Evolutionary conservation across 345 rosid genomes (phyloP), one percentile per base, ranked within the genome.

Genomic region (Lepidium sativum): DNA sequence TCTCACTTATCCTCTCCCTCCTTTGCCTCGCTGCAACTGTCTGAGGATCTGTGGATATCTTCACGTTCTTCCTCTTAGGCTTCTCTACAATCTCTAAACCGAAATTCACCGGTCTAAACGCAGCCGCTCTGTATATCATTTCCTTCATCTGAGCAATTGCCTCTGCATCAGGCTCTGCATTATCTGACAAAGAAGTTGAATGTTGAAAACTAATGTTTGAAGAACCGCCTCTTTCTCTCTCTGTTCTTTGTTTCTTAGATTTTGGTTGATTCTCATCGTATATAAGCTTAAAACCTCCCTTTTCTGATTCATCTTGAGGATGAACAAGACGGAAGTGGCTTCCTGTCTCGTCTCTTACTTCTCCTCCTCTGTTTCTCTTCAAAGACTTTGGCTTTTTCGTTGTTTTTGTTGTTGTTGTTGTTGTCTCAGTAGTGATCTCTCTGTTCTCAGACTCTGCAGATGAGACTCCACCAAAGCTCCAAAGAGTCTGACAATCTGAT

Each of bases 11-110:
- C 69, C 86, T 83, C 79, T 92, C 98, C 70, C 98, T 87, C 52
- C 98, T 83, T 68, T 87, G 91, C 80, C 98, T 84, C n/a, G 98
- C 98, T 7, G 98, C 98, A 39, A 83, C 88, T 0, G 98, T 89
- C 47, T 87, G 98, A 16, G 97, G 98, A 62, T 89, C 95, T 1
- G 77, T 78, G 8, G 98, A 92, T 76, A 92, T 86, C 79, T 71
- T 83, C 23, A 89, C 94, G 53, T 92, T 92, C 82, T 89, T 92
- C 80, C 97, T 85, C 77, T 75, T 84, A 2, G 96, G 96, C 70
- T 76, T 92, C 77, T 84, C 94, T 52, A 69, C 80, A 50, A 75
- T 48, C 68, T 87, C 97, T 59, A 77, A 18, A 3, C 87, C 94
- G 34, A 87, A 75, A 73, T 83, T 87, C 78, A 92, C 94, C 0